phyloP scores from a whole-genome alignment of 31 red algal genomes.

The Endocladia muricata region DNA sequence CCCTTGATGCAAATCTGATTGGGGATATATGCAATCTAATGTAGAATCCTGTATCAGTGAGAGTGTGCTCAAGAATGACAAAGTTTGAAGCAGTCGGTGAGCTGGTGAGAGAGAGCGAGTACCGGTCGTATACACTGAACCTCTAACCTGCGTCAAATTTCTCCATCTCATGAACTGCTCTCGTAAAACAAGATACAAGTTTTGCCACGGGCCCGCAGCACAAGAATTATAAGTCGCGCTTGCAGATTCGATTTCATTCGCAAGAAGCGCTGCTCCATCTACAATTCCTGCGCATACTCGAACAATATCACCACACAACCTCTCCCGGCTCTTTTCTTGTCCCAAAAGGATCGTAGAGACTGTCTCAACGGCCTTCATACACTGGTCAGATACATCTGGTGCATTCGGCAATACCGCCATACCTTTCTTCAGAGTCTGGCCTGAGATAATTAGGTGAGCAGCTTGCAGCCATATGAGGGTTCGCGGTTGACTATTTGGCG shows the following conservation, averaged over 20 bases:
- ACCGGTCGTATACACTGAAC: no score
- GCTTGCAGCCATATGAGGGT: slow-evolving; percentile 54
- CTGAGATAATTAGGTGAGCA: slow-evolving; percentile 29
- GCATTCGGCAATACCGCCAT: slow-evolving; percentile 29
- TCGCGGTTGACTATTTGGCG: not conserved
- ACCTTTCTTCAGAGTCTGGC: slow-evolving; percentile 38
- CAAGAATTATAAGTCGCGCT: not conserved
- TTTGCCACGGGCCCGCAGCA: slow-evolving; percentile 13
- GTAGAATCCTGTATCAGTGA: slow-evolving; percentile 9
- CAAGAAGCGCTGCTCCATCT: not conserved
- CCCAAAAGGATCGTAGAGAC: slow-evolving; percentile 5
- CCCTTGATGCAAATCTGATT: not conserved
- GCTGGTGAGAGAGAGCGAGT: no score
- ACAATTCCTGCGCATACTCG: not conserved
- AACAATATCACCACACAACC: not conserved
- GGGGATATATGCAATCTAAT: not conserved
- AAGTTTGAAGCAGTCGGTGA: slow-evolving; percentile 11
- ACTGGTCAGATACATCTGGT: slow-evolving; percentile 36
- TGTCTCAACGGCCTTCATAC: slow-evolving; percentile 4
- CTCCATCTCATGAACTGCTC: not conserved
- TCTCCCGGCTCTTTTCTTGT: not conserved
- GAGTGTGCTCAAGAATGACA: slow-evolving; percentile 12
- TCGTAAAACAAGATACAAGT: slow-evolving; percentile 8
- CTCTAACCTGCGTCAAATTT: no score
- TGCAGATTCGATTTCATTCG: not conserved